These are phyloP conservation scores for Hymenoscyphus occultus DNA, from an alignment of 2,329 filamentous ascomycete genomes.

Conservation along the genomic window DNA sequence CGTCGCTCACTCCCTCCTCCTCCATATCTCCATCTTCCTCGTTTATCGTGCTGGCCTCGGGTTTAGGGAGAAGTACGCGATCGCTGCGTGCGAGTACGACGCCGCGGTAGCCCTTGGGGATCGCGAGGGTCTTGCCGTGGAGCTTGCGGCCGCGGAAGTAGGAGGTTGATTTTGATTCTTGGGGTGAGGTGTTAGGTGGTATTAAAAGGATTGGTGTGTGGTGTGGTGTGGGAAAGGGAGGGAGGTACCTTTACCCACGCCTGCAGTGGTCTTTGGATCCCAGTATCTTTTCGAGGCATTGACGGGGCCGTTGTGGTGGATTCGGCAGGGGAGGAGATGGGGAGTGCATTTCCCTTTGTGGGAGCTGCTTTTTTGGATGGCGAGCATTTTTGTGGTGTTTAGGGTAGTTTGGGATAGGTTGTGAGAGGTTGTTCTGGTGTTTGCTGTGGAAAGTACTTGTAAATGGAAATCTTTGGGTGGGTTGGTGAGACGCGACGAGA, in stretches of 20 bases:
- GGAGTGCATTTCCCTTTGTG: slow-evolving; percentile 38
- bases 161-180: slow-evolving; percentile 53
- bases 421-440: background rate
- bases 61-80: slow-evolving; percentile 32
- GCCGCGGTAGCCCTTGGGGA: slow-evolving; percentile 72
- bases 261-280: slow-evolving; percentile 51
- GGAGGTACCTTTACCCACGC: slow-evolving; percentile 35
- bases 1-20: slow-evolving; percentile 47
- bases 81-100: slow-evolving; percentile 54
- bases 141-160: slow-evolving; percentile 82
- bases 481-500: too few relatives aligned
- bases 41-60: slow-evolving; percentile 19
- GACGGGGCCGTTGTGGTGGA: slow-evolving; percentile 74
- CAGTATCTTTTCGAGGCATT: slow-evolving; percentile 66
- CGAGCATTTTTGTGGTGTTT: slow-evolving; percentile 26
- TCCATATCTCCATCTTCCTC: slow-evolving; percentile 42
- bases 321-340: slow-evolving; percentile 75
- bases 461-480: background rate
- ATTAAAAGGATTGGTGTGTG: too few relatives aligned
- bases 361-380: slow-evolving; percentile 30
- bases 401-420: too few relatives aligned
- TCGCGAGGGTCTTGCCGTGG: slow-evolving; percentile 59
- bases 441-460: background rate
- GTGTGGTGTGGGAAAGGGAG: too few relatives aligned
- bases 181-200: background rate